Percentiles rank a stretch among this genome's conserved stretches.
Conservation (phyloP, 2,329 filamentous ascomycete genomes). For the Nannizziopsis barbatae region DNA sequence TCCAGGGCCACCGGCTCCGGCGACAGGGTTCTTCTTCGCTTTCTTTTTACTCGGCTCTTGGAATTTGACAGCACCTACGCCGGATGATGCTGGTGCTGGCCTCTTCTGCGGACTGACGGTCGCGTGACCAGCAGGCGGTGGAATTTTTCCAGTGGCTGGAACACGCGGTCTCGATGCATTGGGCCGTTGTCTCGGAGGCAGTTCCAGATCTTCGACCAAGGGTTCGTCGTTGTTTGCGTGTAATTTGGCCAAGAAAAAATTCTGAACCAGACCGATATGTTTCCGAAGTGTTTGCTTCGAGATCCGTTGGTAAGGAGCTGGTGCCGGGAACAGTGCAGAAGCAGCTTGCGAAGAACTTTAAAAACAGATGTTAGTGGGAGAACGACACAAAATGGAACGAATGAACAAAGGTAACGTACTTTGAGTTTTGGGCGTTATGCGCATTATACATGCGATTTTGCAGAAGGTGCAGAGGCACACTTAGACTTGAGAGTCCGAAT, state of each 20-base stretch:
- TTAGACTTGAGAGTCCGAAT: constrained; percentile 74
- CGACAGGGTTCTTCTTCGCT: constrained; percentile 32
- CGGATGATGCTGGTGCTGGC: constrained; percentile 11
- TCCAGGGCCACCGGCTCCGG: constrained; percentile 22
- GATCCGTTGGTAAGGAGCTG: constrained; percentile 63
- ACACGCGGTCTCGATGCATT: constrained; percentile 35
- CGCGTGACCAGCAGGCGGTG: constrained; percentile 18
- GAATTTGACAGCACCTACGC: constrained; percentile 19
- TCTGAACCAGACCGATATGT: constrained; percentile 78
- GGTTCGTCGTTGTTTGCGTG: constrained; percentile 72
- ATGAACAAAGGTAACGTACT: constrained; percentile 30
- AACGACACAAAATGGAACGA: constrained; percentile 2
- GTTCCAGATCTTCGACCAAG: constrained; percentile 84
- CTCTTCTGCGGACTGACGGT: constrained; percentile 13
- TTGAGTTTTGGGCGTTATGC: constrained; percentile 64
- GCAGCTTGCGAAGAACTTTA: constrained; percentile 37
- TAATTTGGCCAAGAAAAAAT: constrained; percentile 84
- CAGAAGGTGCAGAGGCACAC: constrained; percentile 84
- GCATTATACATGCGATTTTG: constrained; percentile 81
- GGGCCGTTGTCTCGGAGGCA: constrained; percentile 76
- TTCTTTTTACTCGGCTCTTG: constrained; percentile 35
- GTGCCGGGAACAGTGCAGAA: constrained; percentile 52
- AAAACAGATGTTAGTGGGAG: constrained; percentile 10
- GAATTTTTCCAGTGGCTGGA: constrained; percentile 38
- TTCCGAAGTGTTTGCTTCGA: constrained; percentile 64